phyloP scores from a whole-genome alignment of 345 rosid species.

The Camelina hispida region DNA sequence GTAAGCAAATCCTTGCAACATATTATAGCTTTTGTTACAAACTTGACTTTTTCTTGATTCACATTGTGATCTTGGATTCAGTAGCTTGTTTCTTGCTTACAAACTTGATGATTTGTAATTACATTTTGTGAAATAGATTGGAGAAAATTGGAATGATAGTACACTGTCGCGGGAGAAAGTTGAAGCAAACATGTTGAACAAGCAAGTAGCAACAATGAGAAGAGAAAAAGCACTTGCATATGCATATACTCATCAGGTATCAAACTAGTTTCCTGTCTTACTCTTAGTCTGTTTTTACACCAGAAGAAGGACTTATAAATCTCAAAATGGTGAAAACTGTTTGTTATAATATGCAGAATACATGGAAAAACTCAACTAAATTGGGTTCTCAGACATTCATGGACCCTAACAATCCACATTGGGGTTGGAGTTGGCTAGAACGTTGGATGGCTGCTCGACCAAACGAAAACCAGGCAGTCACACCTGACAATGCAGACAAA shows the following conservation, averaged over 20 bases:
- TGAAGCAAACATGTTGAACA: constrained; percentile 62
- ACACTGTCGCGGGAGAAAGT: constrained; percentile 69
- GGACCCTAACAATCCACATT: constrained; percentile 75
- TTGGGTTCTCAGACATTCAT: constrained; percentile 58
- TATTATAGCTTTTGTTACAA: neutral
- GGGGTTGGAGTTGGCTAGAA: constrained; percentile 99
- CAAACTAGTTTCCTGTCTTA: neutral
- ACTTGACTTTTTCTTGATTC: neutral
- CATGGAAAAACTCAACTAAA: constrained; percentile 59
- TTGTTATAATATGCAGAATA: constrained; percentile 49
- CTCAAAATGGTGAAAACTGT: constrained; percentile 19
- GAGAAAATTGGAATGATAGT: constrained; percentile 76
- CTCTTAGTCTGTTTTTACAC: neutral
- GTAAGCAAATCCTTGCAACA: constrained; percentile 30
- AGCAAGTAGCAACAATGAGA: constrained; percentile 81
- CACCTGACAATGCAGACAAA: constrained; percentile 58
- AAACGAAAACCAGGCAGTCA: constrained; percentile 60
- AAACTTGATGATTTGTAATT: neutral
- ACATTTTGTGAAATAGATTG: constrained; percentile 34
- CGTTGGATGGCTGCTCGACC: constrained; percentile 90
- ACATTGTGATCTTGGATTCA: neutral
- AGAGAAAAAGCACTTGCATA: constrained; percentile 93
- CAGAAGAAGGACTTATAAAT: neutral
- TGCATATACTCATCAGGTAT: constrained; percentile 87
- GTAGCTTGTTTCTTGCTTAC: constrained; percentile 43